A percentile compares a stretch with the other conserved stretches of the same genome.
These are phyloP conservation scores for Albatrellus ellisii DNA, from an alignment of 768 basidiomycete genomes.

Conservation along the genomic window DNA sequence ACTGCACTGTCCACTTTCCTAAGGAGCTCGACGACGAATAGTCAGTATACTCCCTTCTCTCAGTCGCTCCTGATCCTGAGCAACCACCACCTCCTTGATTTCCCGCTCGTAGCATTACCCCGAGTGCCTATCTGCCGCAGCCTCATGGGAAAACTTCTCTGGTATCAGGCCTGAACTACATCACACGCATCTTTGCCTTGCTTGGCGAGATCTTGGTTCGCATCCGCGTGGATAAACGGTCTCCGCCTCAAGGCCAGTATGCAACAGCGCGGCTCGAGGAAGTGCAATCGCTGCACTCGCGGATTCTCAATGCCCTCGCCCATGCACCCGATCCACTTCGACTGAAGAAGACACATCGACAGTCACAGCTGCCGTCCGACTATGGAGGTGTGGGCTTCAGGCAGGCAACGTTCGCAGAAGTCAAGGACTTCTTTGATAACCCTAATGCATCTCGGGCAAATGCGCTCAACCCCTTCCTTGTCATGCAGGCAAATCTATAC, in stretches of 20 bases:
- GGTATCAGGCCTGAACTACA: constrained; percentile 80
- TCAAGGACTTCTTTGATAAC: constrained; percentile 86
- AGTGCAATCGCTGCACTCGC: constrained; percentile 64
- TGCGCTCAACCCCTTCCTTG: constrained; percentile 80
- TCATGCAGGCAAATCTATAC: constrained; percentile 86
- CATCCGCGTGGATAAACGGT: constrained; percentile 77
- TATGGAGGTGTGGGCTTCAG: constrained; percentile 62
- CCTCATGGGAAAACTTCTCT: constrained; percentile 80
- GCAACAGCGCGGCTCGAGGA: constrained; percentile 78
- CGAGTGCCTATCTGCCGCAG: constrained; percentile 69
- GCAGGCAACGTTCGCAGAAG: constrained; percentile 76
- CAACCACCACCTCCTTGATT: neutral
- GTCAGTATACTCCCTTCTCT: constrained; percentile 33
- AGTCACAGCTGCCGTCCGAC: constrained; percentile 39
- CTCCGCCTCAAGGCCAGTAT: constrained; percentile 75
- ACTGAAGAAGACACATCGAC: constrained; percentile 43
- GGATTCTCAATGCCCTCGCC: constrained; percentile 60
- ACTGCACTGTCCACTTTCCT: constrained; percentile 82
- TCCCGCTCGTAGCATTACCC: constrained; percentile 50
- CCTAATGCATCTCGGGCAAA: constrained; percentile 78
- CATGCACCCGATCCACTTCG: constrained; percentile 69
- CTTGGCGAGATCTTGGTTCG: constrained; percentile 80
- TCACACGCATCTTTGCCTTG: constrained; percentile 73
- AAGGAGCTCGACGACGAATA: constrained; percentile 85
- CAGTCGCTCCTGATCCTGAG: constrained; percentile 9